Evolutionary conservation across 768 basidiomycete genomes (phyloP).

Genomic region (Lentinula raphanica): DNA sequence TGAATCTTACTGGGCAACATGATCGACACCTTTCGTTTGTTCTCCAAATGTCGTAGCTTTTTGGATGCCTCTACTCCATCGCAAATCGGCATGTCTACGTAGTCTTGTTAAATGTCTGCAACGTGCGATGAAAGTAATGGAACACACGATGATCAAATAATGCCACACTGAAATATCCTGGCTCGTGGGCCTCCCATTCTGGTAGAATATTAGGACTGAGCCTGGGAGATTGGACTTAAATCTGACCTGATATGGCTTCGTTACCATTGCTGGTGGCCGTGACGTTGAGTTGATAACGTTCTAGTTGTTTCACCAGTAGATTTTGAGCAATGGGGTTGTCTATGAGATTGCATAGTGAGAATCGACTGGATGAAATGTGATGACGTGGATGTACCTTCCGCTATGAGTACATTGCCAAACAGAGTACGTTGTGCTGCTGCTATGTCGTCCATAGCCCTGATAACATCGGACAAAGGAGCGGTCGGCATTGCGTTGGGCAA

Average conservation of each 20-base stretch:
- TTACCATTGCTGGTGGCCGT: slow-evolving; percentile 61
- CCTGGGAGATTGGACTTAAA: neutral
- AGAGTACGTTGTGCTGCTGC: slow-evolving; percentile 47
- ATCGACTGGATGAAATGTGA: neutral
- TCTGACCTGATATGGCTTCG: slow-evolving; percentile 54
- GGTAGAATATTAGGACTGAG: slow-evolving; percentile 3
- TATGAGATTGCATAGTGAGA: slow-evolving; percentile 18
- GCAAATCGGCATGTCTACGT: slow-evolving; percentile 71
- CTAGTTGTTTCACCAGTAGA: slow-evolving; percentile 61
- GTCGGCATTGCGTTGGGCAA: slow-evolving; percentile 39
- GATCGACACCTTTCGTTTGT: slow-evolving; percentile 43
- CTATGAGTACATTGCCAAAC: slow-evolving; percentile 64
- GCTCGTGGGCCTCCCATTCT: slow-evolving; percentile 68
- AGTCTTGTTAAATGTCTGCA: too few species aligned
- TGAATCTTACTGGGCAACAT: slow-evolving; percentile 49
- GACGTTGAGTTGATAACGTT: slow-evolving; percentile 56
- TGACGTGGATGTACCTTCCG: slow-evolving; percentile 46
- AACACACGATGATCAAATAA: slow-evolving; percentile 69
- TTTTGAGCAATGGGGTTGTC: slow-evolving; percentile 71
- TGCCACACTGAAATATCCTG: slow-evolving; percentile 65
- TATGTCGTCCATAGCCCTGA: slow-evolving; percentile 42
- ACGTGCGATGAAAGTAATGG: neutral
- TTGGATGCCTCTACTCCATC: slow-evolving; percentile 75
- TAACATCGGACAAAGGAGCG: slow-evolving; percentile 29
- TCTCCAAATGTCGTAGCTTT: slow-evolving; percentile 54